Conservation (phyloP, 1,284 basidiomycete genomes). For the Austroboletus olivaceoglutinosus region DNA sequence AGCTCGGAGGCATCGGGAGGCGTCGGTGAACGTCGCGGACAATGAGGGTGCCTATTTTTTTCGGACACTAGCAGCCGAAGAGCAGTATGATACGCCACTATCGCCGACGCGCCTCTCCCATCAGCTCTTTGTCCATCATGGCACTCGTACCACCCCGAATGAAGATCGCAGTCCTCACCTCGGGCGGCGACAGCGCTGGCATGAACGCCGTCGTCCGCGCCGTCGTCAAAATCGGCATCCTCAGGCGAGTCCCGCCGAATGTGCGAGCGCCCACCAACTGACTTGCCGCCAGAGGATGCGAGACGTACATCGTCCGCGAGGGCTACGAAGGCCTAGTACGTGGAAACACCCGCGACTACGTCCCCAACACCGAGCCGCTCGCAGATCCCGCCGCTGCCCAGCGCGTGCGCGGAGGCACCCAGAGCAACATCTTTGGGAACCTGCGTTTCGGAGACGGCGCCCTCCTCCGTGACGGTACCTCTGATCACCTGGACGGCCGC, state of each 20-base stretch:
- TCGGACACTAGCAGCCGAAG: neutral
- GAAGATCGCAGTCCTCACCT: constrained; percentile 91
- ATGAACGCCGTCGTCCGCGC: constrained; percentile 96
- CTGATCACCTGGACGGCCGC: constrained; percentile 62
- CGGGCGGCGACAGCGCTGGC: constrained; percentile 95
- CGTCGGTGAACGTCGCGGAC: too few relatives aligned
- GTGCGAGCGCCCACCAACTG: neutral
- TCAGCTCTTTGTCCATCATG: neutral
- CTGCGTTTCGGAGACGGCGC: constrained; percentile 90
- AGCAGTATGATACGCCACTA: neutral
- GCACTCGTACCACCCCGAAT: constrained; percentile 42
- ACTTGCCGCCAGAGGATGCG: constrained; percentile 67
- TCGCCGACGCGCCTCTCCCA: neutral
- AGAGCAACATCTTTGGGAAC: constrained; percentile 55
- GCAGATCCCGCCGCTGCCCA: constrained; percentile 22
- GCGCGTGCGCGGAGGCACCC: constrained; percentile 19
- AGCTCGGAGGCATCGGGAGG: neutral
- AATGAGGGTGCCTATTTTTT: neutral
- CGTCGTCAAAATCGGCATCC: constrained; percentile 86
- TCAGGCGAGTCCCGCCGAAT: constrained; percentile 59
- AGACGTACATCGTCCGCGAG: constrained; percentile 92
- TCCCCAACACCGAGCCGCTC: constrained; percentile 16
- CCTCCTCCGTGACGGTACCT: constrained; percentile 87
- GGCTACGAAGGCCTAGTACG: constrained; percentile 94
- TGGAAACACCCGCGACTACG: constrained; percentile 53